These are phyloP conservation scores for Ascochyta lentis DNA, from an alignment of 2,329 filamentous ascomycete species.

Conservation along the genomic window DNA sequence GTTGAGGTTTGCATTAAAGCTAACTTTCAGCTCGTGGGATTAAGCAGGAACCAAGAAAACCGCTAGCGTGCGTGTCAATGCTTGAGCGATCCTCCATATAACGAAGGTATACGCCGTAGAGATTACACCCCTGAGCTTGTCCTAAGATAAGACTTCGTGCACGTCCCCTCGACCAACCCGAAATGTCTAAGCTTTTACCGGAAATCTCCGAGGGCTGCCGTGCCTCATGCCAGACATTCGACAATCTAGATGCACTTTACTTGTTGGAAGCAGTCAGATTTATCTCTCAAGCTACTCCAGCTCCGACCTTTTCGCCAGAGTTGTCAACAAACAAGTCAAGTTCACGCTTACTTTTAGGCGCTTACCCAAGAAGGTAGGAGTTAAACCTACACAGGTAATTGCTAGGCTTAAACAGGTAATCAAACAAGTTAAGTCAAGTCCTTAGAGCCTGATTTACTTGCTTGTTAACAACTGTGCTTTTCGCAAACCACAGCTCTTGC, in stretches of 20 bases:
- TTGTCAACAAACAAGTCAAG: too few relatives aligned
- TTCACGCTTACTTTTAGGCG: too few relatives aligned
- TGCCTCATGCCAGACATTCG: constrained; percentile 37
- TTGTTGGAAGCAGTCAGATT: constrained; percentile 36
- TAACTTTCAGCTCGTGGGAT: constrained; percentile 23
- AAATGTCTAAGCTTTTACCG: constrained; percentile 20
- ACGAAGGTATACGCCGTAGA: background rate
- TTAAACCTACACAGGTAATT: too few relatives aligned
- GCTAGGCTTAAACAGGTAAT: too few relatives aligned
- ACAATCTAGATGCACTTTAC: constrained; percentile 33
- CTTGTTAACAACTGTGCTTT: too few relatives aligned
- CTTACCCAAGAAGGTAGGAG: too few relatives aligned
- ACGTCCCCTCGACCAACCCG: constrained; percentile 21
- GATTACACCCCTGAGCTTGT: constrained; percentile 25
- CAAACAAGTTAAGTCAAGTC: too few relatives aligned
- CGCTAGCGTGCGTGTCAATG: constrained; percentile 29
- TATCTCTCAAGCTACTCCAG: constrained; percentile 44
- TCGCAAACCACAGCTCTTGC: constrained; percentile 20
- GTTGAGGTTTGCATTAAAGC: constrained; percentile 24
- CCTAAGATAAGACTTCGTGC: constrained; percentile 25
- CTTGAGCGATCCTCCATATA: constrained; percentile 17
- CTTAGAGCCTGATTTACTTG: too few relatives aligned
- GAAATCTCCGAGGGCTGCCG: constrained; percentile 13
- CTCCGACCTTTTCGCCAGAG: constrained; percentile 26
- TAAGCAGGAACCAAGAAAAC: constrained; percentile 26